Conservation (phyloP, 2,329 filamentous ascomycete species). For the Colletotrichum sp. region DNA sequence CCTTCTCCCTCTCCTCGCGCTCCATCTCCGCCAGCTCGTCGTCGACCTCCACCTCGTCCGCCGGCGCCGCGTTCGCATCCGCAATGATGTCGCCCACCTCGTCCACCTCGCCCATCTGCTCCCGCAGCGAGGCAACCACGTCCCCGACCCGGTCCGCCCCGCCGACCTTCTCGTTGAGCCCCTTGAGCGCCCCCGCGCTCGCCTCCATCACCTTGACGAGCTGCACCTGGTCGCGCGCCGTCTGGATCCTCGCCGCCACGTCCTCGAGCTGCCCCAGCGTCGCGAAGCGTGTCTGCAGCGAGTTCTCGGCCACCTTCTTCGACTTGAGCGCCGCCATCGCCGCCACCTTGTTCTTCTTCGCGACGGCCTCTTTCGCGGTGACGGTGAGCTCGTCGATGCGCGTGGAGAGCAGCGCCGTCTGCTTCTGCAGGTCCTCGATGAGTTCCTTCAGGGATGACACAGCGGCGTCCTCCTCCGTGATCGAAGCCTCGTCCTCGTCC, state of each 20-base stretch:
- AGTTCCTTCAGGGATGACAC: conserved; percentile 86
- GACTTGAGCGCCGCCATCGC: conserved; percentile 81
- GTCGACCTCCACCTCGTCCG: conserved; percentile 87
- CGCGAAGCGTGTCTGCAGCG: conserved; percentile 72
- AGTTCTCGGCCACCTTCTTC: conserved; percentile 81
- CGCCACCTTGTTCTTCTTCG: conserved; percentile 73
- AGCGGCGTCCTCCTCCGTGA: conserved; percentile 80
- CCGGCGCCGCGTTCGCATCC: conserved; percentile 56
- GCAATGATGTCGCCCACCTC: conserved; percentile 81
- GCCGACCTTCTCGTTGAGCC: conserved; percentile 78
- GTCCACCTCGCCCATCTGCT: conserved; percentile 82
- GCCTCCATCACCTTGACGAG: conserved; percentile 84
- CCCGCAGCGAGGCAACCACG: conserved; percentile 75
- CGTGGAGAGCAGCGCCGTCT: conserved; percentile 70
- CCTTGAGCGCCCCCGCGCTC: conserved; percentile 73
- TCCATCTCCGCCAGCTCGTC: conserved; percentile 85
- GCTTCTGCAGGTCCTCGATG: conserved; percentile 74
- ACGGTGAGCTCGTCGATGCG: conserved; percentile 70
- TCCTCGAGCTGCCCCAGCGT: conserved; percentile 84
- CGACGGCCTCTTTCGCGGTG: conserved; percentile 73
- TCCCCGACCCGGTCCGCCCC: conserved; percentile 77
- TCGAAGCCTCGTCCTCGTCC: conserved; percentile 45
- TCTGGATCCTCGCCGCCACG: conserved; percentile 81
- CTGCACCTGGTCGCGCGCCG: conserved; percentile 84
- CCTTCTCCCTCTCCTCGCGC: conserved; percentile 58